Percentiles rank a stretch among this genome's conserved stretches.
Conservation (phyloP, 2,329 filamentous ascomycete genomes). For the Aspergillus quadricinctus region DNA sequence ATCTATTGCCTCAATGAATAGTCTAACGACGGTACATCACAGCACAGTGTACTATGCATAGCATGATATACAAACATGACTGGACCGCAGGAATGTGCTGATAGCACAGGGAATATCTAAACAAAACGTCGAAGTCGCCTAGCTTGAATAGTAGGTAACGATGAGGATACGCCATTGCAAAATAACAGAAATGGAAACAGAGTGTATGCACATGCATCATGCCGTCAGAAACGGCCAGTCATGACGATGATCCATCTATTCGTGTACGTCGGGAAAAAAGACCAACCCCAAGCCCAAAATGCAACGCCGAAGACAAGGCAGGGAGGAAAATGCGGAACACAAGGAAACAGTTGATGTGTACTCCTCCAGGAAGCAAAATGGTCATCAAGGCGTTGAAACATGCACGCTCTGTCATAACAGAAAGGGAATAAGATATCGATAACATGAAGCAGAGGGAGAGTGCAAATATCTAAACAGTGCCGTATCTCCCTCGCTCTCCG, state of each 20-base stretch:
- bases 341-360: neutral
- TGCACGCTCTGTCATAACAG: neutral
- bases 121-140: neutral
- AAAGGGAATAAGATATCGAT: neutral
- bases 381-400: neutral
- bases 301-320: neutral
- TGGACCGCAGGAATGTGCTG: neutral
- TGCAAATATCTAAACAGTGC: conserved; percentile 25
- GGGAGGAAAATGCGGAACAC: neutral
- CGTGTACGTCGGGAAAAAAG: neutral
- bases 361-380: neutral
- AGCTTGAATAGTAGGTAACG: neutral
- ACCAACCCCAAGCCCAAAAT: neutral
- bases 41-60: neutral
- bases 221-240: neutral
- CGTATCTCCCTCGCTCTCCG: conserved; percentile 28
- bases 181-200: neutral
- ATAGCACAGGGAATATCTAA: neutral
- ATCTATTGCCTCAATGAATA: neutral
- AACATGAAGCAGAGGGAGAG: neutral
- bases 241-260: neutral
- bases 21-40: neutral
- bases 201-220: neutral
- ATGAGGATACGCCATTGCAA: neutral
- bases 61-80: neutral